Evolutionary conservation across 148 eudicot species (phyloP).

Genomic region (Cornus florida): DNA sequence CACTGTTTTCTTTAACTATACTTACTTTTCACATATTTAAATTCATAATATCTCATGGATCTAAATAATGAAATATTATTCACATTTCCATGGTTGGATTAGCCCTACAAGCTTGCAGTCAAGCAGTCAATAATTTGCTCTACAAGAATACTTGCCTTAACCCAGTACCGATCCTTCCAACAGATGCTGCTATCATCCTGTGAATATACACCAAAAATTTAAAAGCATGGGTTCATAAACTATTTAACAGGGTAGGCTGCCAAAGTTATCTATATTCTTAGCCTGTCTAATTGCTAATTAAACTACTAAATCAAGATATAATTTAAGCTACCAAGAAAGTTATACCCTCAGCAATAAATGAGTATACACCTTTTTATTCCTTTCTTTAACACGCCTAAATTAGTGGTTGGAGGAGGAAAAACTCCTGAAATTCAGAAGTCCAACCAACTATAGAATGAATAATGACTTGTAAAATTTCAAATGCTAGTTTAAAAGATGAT

Average conservation of each 20-base stretch:
- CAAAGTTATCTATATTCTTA: not conserved
- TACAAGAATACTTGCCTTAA: constrained; percentile 59
- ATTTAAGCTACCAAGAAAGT: not conserved
- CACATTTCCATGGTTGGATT: not conserved
- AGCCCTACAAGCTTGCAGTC: not conserved
- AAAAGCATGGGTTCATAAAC: constrained; percentile 1
- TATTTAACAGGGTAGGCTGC: not conserved
- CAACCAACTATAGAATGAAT: not conserved
- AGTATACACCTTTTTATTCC: not conserved
- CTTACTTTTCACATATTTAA: no score
- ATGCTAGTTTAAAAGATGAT: not conserved
- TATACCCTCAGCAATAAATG: not conserved
- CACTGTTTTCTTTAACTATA: no score
- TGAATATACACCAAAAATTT: constrained; percentile 13
- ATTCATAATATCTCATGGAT: no score
- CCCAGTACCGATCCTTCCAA: constrained; percentile 97
- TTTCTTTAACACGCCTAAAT: not conserved
- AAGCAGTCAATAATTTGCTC: not conserved
- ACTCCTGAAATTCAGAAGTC: not conserved
- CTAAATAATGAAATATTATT: no score
- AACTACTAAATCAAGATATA: not conserved
- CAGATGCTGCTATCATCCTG: constrained; percentile 72
- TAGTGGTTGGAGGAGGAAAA: no score
- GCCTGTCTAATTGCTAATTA: not conserved
- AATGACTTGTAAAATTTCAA: not conserved